phyloP scores from a whole-genome alignment of 257 asterid genomes.

The Echium plantagineum region DNA sequence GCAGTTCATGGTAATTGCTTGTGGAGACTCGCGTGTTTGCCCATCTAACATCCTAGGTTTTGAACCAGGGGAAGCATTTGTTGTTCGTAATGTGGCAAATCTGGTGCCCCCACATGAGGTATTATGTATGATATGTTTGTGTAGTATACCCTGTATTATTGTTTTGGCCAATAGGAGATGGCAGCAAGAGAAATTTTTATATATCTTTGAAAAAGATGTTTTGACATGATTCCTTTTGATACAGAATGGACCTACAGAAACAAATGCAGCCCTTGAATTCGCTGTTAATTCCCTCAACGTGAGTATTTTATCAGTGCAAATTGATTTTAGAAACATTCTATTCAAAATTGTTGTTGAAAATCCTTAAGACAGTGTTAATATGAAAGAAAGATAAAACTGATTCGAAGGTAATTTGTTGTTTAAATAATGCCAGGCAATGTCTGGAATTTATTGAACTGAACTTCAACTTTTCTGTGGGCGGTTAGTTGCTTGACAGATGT shows the following conservation, averaged over 20 bases:
- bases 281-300: constrained; percentile 86
- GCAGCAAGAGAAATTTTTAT: background rate
- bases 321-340: background rate
- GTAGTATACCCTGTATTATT: background rate
- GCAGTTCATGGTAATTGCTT: constrained; percentile 97
- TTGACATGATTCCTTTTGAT: constrained; percentile 14
- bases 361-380: background rate
- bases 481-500: background rate
- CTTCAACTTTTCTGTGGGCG: background rate
- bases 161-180: background rate
- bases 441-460: background rate
- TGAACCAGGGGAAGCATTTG: constrained; percentile 95
- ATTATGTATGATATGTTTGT: background rate
- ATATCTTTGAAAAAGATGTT: background rate
- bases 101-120: constrained; percentile 93
- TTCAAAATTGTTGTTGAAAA: background rate
- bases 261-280: constrained; percentile 95
- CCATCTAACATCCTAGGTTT: constrained; percentile 85
- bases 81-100: constrained; percentile 84
- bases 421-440: background rate
- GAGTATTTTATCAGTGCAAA: constrained; percentile 13
- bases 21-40: constrained; percentile 97
- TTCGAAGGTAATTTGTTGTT: too few relatives aligned
- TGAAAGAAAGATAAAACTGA: too few relatives aligned
- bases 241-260: constrained; percentile 92